Conservation (phyloP, 169 alveolate genomes). For the Condylostoma magnum region DNA sequence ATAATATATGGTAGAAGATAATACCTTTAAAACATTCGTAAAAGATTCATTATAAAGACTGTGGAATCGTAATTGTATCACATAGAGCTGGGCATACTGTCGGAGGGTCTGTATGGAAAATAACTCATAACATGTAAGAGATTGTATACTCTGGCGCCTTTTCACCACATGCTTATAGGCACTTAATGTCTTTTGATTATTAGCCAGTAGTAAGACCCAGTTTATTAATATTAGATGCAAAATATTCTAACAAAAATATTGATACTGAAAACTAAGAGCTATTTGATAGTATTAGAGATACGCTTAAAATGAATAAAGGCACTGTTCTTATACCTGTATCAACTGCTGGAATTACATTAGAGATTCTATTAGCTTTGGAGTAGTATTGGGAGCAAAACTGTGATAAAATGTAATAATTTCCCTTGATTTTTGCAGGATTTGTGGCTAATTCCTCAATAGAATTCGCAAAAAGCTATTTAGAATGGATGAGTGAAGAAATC, state of each 20-base stretch:
- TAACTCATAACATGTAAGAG: conserved; percentile 28
- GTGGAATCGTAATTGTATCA: conserved; percentile 18
- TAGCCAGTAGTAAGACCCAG: background rate
- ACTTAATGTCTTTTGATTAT: conserved; percentile 10
- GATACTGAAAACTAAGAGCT: background rate
- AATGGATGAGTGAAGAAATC: conserved; percentile 13
- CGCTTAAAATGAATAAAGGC: conserved; percentile 14
- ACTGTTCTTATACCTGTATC: conserved; percentile 21
- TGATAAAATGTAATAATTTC: background rate
- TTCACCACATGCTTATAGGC: background rate
- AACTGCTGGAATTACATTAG: background rate
- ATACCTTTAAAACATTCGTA: conserved; percentile 8
- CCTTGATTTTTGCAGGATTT: background rate
- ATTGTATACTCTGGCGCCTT: background rate
- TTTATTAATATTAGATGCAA: background rate
- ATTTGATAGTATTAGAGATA: background rate
- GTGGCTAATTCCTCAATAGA: background rate
- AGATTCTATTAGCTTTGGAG: conserved; percentile 2
- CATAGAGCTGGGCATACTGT: conserved; percentile 10
- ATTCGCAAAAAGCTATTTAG: conserved; percentile 23
- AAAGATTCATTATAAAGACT: conserved; percentile 21
- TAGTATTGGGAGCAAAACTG: conserved; percentile 17
- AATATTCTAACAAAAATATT: background rate
- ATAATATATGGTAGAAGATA: background rate
- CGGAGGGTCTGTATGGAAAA: conserved; percentile 22